Percentiles rank a stretch among this genome's conserved stretches.
Evolutionary conservation across 2,329 filamentous ascomycete species (phyloP).

Genomic region (Hypoxylon sp.): DNA sequence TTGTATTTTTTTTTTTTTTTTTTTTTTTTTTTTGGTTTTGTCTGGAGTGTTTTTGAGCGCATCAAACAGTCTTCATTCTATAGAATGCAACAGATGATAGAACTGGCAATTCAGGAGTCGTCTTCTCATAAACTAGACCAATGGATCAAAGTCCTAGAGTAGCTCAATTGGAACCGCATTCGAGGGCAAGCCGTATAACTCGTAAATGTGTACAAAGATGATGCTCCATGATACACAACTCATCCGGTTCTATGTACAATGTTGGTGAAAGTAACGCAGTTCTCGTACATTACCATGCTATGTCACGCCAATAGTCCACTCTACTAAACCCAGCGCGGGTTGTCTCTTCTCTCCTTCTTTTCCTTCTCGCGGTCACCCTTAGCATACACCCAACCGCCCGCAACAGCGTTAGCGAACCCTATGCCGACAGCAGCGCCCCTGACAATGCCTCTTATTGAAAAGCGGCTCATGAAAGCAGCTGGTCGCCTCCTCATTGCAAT

Average conservation of each 20-base stretch:
- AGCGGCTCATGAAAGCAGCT: slow-evolving; percentile 54
- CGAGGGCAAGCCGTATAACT: background rate
- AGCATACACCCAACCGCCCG: slow-evolving; percentile 67
- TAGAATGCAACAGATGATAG: slow-evolving; percentile 3
- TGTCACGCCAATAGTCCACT: background rate
- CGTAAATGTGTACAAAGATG: background rate
- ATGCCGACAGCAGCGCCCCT: slow-evolving; percentile 66
- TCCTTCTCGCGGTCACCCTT: slow-evolving; percentile 67
- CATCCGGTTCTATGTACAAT: background rate
- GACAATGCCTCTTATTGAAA: slow-evolving; percentile 66
- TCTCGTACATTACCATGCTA: background rate
- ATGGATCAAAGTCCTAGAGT: background rate
- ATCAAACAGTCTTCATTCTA: background rate
- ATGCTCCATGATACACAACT: slow-evolving; percentile 6
- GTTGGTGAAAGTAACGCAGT: background rate
- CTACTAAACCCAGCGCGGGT: slow-evolving; percentile 67
- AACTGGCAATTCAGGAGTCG: background rate
- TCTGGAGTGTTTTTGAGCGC: slow-evolving; percentile 9
- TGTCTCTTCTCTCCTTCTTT: slow-evolving; percentile 62
- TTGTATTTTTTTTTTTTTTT: slow-evolving; percentile 14
- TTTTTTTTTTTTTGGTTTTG: slow-evolving; percentile 18
- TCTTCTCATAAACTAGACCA: slow-evolving; percentile 2
- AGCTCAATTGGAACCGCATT: background rate
- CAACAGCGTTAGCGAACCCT: slow-evolving; percentile 64
- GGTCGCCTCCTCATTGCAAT: slow-evolving; percentile 65